Base-by-base conservation (phyloP, 169 alveolate genomes). In the Eimeria praecox region DNA sequence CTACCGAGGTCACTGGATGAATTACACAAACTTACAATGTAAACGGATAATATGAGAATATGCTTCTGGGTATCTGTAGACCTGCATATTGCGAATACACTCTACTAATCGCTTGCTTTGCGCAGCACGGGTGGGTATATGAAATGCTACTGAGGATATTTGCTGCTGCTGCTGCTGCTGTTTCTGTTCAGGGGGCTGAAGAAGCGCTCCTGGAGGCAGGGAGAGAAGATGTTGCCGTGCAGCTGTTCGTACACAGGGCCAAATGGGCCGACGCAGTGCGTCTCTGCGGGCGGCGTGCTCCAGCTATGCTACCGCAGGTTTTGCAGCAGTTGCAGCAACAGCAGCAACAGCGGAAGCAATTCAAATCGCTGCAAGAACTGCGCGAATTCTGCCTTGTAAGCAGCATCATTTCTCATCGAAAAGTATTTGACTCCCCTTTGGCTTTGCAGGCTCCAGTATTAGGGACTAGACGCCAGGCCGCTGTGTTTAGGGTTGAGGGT, bases 191-290 rank as follows among this genome's bases (percentile, higher is more conserved):
- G 62, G 62, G 62, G 18, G 90, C 90, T 27, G 59, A 40, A 35
- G 90, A 27, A 35, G 90, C 90, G 40, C 49, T 80, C 22, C 22
- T 80, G 44, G 90, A 80, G n/a, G 90, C 90, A 24, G 66, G 66
- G 33, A 12, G 90, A 46, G 27, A 56, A 42, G 90, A 80, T 22
- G n/a, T 80, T 22, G 90, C 69, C 3, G 66, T 80, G 33, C 62
- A 80, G 66, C 90, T 80, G 20, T 35, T 80, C 62, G 30, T 80
- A 16, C 62, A 35, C 16, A 80, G 46, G n/a, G 69, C n/a, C 20
- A 35, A 49, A 42, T 80, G 62, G 46, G 90, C 90, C n/a, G 62
- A 64, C 20, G 90, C 90, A 24, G 66, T n/a, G 40, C 69, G 69
- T 35, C 90, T 80, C 22, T 80, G 90, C 49, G 66, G 66, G 35